phyloP scores from a whole-genome alignment of 495 filamentous ascomycete species.

The Daldinia concentrica region DNA sequence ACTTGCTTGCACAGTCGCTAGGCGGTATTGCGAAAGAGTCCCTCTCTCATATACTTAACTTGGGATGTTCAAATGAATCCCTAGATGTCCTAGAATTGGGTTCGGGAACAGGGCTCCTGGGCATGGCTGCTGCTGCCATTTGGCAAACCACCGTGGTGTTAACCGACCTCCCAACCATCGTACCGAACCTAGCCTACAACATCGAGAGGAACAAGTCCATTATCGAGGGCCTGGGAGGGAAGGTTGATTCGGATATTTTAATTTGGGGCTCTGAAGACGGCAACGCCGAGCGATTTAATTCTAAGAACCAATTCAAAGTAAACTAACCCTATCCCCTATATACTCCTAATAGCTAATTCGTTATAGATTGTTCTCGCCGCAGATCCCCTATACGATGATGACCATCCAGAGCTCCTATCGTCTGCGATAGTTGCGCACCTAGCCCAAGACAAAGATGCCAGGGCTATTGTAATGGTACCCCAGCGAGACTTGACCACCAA shows the following conservation, averaged over 20 bases:
- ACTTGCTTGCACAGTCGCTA: constrained; percentile 82
- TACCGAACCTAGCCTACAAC: constrained; percentile 56
- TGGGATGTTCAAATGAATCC: constrained; percentile 14
- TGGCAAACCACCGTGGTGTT: constrained; percentile 55
- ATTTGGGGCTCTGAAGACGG: constrained; percentile 54
- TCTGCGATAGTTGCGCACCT: constrained; percentile 55
- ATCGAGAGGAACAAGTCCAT: constrained; percentile 48
- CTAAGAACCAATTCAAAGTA: constrained; percentile 52
- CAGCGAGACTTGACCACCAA: constrained; percentile 54
- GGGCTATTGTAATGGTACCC: constrained; percentile 58
- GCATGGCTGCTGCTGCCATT: constrained; percentile 58
- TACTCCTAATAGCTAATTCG: constrained; percentile 17
- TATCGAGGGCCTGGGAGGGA: constrained; percentile 50
- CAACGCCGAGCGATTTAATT: constrained; percentile 47
- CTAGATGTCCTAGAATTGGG: constrained; percentile 66
- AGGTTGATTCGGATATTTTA: constrained; percentile 48
- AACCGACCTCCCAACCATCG: constrained; percentile 58
- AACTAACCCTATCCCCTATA: constrained; percentile 8
- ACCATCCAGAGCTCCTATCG: constrained; percentile 56
- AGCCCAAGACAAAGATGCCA: constrained; percentile 44
- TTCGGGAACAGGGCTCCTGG: constrained; percentile 71
- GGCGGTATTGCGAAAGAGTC: constrained; percentile 48
- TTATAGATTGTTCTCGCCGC: constrained; percentile 55
- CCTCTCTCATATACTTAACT: constrained; percentile 51
- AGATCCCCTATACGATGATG: constrained; percentile 59